Percentiles rank a stretch among this genome's conserved stretches.
Evolutionary conservation across 2,329 filamentous ascomycete genomes (phyloP).

Genomic region (Aureobasidium pullulans): DNA sequence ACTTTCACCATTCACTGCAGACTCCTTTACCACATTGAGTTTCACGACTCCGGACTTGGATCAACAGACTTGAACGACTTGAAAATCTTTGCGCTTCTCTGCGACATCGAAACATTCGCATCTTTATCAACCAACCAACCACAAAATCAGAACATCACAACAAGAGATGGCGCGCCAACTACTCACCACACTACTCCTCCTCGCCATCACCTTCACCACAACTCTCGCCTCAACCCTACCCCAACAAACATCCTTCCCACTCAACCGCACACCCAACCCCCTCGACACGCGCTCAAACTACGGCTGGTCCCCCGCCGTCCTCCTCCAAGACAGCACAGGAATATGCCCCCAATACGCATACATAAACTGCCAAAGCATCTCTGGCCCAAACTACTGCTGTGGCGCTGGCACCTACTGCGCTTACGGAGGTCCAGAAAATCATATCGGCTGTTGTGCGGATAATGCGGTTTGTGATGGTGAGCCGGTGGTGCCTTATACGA

Average conservation of each 20-base stretch:
- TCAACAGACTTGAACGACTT: not conserved
- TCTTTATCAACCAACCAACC: not conserved
- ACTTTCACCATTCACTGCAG: not conserved
- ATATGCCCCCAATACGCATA: conserved; percentile 6
- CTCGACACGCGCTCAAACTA: not conserved
- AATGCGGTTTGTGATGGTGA: not conserved
- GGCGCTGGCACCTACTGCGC: not conserved
- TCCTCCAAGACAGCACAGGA: not conserved
- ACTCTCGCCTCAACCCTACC: not conserved
- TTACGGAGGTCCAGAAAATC: conserved; percentile 1
- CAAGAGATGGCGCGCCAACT: not conserved
- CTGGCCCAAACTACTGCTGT: not conserved
- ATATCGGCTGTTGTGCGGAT: conserved; percentile 7
- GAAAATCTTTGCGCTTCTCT: not conserved
- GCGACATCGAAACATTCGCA: not conserved
- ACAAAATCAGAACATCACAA: not conserved
- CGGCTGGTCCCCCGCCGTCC: conserved; percentile 8
- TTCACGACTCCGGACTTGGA: not conserved
- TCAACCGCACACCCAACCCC: not conserved
- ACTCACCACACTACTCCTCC: not conserved
- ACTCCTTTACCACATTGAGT: too few species aligned
- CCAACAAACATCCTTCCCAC: not conserved
- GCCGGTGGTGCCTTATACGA: not conserved
- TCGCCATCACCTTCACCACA: not conserved
- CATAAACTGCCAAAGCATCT: conserved; percentile 11